These are phyloP conservation scores for Vigna reflexopilosa DNA, from an alignment of 306 rosid genomes.

Conservation along the genomic window DNA sequence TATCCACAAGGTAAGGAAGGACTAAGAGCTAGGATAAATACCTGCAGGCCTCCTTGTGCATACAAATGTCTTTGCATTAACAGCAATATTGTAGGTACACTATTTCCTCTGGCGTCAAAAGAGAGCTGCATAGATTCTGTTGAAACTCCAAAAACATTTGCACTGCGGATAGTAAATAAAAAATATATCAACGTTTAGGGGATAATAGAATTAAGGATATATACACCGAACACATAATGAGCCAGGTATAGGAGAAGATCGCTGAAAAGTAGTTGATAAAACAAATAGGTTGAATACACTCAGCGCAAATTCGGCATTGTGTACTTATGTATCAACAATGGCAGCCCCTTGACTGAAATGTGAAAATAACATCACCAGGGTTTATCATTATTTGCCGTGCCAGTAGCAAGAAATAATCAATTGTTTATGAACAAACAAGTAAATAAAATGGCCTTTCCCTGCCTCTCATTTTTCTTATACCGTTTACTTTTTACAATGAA, in stretches of 20 bases:
- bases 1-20: constrained; percentile 21
- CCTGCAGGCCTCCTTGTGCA: constrained; percentile 92
- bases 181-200: constrained; percentile 50
- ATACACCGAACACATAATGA: constrained; percentile 18
- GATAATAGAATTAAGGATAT: constrained; percentile 24
- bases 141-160: constrained; percentile 96
- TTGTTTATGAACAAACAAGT: constrained; percentile 18
- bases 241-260: constrained; percentile 20
- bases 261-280: constrained; percentile 9
- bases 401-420: constrained; percentile 3
- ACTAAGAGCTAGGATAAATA: constrained; percentile 44
- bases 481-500: not conserved
- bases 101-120: constrained; percentile 96
- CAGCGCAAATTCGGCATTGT: not conserved
- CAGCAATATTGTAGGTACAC: constrained; percentile 90
- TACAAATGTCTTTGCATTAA: constrained; percentile 91
- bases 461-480: constrained; percentile 34
- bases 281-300: constrained; percentile 4
- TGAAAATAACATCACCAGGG: not conserved
- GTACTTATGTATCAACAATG: constrained; percentile 13
- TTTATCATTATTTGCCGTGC: not conserved
- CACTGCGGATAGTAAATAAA: constrained; percentile 57
- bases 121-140: constrained; percentile 99
- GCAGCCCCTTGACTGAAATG: not conserved
- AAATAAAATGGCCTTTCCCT: constrained; percentile 22